A percentile compares a stretch with the other conserved stretches of the same genome.
Conservation (phyloP, 768 basidiomycete genomes). For the Pisolithus tinctorius region DNA sequence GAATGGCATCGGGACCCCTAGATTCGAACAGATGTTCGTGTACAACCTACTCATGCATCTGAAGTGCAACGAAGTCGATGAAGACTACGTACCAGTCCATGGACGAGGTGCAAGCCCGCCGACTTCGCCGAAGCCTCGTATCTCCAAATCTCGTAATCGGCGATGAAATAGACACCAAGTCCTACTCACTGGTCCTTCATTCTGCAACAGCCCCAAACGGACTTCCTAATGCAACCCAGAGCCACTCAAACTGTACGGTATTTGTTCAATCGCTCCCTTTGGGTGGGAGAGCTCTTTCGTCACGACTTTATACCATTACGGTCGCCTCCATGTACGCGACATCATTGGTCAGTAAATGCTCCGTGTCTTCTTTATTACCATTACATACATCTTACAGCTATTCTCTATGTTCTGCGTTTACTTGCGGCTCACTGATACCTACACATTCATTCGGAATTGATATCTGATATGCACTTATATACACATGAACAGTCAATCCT, state of each 20-base stretch:
- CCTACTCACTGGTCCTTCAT: background rate
- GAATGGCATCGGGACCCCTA: constrained; percentile 21
- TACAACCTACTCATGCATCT: constrained; percentile 79
- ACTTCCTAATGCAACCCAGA: background rate
- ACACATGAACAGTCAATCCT: background rate
- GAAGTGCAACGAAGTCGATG: constrained; percentile 68
- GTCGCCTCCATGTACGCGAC: background rate
- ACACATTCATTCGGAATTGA: background rate
- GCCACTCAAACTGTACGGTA: background rate
- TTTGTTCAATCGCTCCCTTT: background rate
- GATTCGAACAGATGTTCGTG: constrained; percentile 86
- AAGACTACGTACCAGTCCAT: constrained; percentile 70
- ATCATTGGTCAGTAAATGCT: background rate
- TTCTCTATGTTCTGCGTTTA: background rate
- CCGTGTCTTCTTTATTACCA: background rate
- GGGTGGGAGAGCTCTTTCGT: background rate
- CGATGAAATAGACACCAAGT: constrained; percentile 19
- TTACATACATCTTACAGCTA: background rate
- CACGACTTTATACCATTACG: background rate
- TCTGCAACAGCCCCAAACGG: background rate
- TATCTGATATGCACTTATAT: background rate
- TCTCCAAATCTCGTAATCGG: constrained; percentile 51
- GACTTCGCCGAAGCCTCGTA: constrained; percentile 36
- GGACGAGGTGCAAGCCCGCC: constrained; percentile 66
- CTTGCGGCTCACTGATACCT: background rate